These are phyloP conservation scores for Coemansia sp. DNA, from an alignment of 192 early-diverging fungal genomes.

Conservation along the genomic window DNA sequence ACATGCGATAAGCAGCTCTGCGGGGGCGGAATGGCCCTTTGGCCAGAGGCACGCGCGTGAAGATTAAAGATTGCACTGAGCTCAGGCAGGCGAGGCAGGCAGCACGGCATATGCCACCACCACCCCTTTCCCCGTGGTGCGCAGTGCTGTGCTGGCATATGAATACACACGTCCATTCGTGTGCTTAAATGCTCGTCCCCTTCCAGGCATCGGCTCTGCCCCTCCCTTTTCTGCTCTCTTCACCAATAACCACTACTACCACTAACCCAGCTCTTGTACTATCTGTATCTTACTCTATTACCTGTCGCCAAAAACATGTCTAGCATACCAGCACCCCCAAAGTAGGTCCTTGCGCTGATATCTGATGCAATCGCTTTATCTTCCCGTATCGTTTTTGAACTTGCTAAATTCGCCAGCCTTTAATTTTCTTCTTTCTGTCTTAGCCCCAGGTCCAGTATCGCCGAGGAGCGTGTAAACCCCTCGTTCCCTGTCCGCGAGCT, in stretches of 20 bases:
- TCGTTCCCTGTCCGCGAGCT: slow-evolving; percentile 75
- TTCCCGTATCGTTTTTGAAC: background rate
- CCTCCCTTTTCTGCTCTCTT: background rate
- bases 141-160: background rate
- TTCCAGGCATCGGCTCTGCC: background rate
- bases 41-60: background rate
- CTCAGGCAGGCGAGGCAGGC: background rate
- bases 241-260: background rate
- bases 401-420: background rate
- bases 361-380: background rate
- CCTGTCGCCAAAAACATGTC: background rate
- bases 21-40: background rate
- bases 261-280: background rate
- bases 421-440: background rate
- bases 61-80: background rate
- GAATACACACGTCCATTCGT: background rate
- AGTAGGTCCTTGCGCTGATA: background rate
- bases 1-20: background rate
- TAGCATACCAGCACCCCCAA: background rate
- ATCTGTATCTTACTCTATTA: background rate
- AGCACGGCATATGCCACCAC: background rate
- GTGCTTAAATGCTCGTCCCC: background rate
- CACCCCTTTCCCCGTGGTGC: background rate
- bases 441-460: slow-evolving; percentile 56
- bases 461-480: slow-evolving; percentile 71